Conservation (phyloP, 1,139 yeast species). For the Starmera stellimalicola region DNA sequence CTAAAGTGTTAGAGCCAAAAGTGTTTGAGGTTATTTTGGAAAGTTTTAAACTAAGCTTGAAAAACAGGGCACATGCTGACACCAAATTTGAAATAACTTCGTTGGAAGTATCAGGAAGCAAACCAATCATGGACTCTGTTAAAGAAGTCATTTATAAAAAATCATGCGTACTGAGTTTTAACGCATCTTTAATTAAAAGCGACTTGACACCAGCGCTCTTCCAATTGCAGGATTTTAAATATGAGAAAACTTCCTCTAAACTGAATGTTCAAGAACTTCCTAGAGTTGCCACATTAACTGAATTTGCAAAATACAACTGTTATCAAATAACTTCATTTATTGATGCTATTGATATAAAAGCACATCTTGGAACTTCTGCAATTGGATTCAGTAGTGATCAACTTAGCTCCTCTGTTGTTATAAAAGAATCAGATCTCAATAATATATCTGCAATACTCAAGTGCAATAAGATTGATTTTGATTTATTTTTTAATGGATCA, state of each 20-base stretch:
- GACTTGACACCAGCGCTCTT: slow-evolving; percentile 1
- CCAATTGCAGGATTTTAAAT: not conserved
- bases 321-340: not conserved
- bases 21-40: slow-evolving; percentile 10
- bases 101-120: slow-evolving; percentile 1
- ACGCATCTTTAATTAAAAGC: not conserved
- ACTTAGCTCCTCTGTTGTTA: not conserved
- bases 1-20: not conserved
- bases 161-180: not conserved
- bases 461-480: slow-evolving; percentile 1
- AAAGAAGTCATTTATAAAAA: not conserved
- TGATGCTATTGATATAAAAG: not conserved
- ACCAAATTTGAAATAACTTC: not conserved
- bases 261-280: not conserved
- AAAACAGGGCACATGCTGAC: slow-evolving; percentile 10
- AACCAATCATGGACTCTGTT: not conserved
- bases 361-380: not conserved
- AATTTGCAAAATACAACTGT: not conserved
- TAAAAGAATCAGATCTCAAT: not conserved
- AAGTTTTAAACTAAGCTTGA: slow-evolving; percentile 17
- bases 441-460: not conserved
- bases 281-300: not conserved
- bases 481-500: slow-evolving; percentile 3
- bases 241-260: not conserved
- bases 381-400: not conserved